These are phyloP conservation scores for Pseudogymnoascus sp. DNA, from an alignment of 2,329 filamentous ascomycete genomes.

Conservation along the genomic window DNA sequence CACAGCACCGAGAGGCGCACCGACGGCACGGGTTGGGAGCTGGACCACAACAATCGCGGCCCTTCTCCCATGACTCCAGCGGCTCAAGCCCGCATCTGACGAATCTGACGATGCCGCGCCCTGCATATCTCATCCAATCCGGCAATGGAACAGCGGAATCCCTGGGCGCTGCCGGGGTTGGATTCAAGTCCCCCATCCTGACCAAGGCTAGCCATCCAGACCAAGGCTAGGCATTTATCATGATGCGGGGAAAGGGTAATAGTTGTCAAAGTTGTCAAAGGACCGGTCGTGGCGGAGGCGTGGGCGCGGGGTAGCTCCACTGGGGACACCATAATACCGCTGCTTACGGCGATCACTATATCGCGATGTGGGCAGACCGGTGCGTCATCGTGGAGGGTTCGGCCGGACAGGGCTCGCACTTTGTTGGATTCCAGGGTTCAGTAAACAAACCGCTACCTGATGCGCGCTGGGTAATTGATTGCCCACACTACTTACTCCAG, in stretches of 20 bases:
- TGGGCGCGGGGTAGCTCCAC: neutral
- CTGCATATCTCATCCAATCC: neutral
- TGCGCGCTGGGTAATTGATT: neutral
- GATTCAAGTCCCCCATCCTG: neutral
- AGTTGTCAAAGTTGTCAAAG: neutral
- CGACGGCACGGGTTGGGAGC: neutral
- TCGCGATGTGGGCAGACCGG: neutral
- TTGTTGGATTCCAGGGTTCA: neutral
- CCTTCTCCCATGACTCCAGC: neutral
- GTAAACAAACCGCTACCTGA: constrained; percentile 5
- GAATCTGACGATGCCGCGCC: constrained; percentile 1
- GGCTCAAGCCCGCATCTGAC: neutral
- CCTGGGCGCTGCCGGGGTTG: neutral
- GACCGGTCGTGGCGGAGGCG: neutral
- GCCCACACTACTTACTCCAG: neutral
- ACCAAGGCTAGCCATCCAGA: neutral
- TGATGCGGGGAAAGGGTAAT: constrained; percentile 1
- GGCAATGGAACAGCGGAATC: neutral
- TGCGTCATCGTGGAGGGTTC: neutral
- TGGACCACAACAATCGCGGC: neutral
- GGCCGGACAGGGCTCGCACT: neutral
- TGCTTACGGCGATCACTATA: constrained; percentile 5
- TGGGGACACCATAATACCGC: neutral
- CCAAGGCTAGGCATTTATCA: neutral
- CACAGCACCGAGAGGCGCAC: neutral